These are phyloP conservation scores for Ceratobasidium sp. DNA, from an alignment of 1,284 basidiomycete species.

Conservation along the genomic window DNA sequence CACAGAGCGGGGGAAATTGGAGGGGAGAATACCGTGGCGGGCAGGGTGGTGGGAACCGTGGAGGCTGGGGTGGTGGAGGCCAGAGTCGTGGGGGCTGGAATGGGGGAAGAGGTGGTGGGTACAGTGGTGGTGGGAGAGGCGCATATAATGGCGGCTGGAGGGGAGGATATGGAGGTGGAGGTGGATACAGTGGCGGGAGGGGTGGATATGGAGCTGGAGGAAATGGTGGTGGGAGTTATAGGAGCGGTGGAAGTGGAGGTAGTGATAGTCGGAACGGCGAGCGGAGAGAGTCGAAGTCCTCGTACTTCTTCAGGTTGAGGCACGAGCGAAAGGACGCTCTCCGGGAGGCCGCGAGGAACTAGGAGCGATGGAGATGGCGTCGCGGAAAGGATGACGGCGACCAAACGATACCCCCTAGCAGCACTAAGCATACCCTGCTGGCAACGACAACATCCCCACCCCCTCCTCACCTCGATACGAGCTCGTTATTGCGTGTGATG, in stretches of 20 bases:
- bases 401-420: slow-evolving; percentile 3
- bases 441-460: not conserved
- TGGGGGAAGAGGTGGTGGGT: not conserved
- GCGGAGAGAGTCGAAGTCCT: not conserved
- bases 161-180: too few species aligned
- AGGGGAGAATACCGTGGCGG: not conserved
- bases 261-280: not conserved
- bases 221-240: not conserved
- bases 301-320: not conserved
- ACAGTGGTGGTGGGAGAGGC: not conserved
- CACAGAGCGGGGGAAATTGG: not conserved
- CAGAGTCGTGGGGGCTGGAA: not conserved
- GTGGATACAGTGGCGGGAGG: not conserved
- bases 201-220: not conserved
- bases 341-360: not conserved
- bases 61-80: not conserved
- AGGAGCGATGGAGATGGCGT: not conserved
- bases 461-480: too few species aligned
- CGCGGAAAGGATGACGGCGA: not conserved
- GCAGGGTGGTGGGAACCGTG: not conserved
- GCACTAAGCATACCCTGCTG: slow-evolving; percentile 3
- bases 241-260: not conserved
- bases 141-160: too few species aligned
- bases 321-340: not conserved
- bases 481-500: not conserved